These are phyloP conservation scores for Corynascus novoguineensis DNA, from an alignment of 495 filamentous ascomycete genomes.

Conservation along the genomic window DNA sequence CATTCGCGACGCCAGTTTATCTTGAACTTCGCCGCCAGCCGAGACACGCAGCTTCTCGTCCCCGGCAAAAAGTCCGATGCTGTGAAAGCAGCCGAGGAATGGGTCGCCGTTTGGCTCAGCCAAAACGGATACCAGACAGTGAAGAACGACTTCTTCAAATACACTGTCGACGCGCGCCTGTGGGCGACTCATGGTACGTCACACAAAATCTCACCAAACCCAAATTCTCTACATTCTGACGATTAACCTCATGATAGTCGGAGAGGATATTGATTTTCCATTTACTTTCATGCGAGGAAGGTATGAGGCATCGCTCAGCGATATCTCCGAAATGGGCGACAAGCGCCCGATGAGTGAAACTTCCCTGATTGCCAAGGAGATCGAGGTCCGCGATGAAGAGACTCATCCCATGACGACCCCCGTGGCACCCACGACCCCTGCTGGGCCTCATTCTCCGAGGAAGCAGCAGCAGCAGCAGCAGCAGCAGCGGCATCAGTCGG, in stretches of 20 bases:
- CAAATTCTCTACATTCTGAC: not conserved
- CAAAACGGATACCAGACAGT: conserved; percentile 21
- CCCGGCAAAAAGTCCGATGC: conserved; percentile 28
- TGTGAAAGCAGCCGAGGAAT: conserved; percentile 31
- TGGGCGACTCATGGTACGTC: conserved; percentile 24
- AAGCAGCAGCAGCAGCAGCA: not conserved
- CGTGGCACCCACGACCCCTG: not conserved
- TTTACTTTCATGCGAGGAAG: conserved; percentile 27
- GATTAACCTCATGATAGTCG: conserved; percentile 20
- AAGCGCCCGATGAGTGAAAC: conserved; percentile 2
- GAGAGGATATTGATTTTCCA: conserved; percentile 23
- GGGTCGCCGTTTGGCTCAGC: conserved; percentile 22
- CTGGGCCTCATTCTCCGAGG: not conserved
- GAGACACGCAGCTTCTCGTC: conserved; percentile 27
- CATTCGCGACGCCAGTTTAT: conserved; percentile 32
- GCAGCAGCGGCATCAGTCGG: not conserved
- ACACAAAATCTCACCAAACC: too few species aligned
- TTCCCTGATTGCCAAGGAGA: not conserved
- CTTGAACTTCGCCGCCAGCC: conserved; percentile 30
- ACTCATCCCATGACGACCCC: not conserved
- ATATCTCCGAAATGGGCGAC: not conserved
- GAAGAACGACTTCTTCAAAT: conserved; percentile 30
- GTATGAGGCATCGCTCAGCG: not conserved
- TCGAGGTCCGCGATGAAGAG: conserved; percentile 8
- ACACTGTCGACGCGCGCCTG: conserved; percentile 25